A percentile compares a stretch with the other conserved stretches of the same genome.
phyloP scores from a whole-genome alignment of 108 stramenopile species.

The Phaeodactylum tricornutum region DNA sequence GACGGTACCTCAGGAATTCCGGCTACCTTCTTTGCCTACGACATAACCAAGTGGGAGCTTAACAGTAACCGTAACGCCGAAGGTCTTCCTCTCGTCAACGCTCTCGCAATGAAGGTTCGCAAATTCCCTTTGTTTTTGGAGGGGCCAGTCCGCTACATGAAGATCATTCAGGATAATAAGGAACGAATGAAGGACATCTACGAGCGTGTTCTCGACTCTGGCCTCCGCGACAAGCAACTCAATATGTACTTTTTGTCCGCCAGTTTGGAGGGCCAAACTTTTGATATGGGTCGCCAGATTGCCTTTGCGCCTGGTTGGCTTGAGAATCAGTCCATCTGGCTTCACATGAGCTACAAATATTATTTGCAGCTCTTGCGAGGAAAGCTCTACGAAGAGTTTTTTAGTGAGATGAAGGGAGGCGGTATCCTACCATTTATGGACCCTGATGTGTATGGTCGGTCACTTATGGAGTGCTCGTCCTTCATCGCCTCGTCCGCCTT shows the following conservation, averaged over 20 bases:
- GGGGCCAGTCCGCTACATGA: constrained; percentile 91
- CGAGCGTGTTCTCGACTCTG: constrained; percentile 64
- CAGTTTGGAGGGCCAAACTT: constrained; percentile 81
- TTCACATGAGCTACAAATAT: constrained; percentile 97
- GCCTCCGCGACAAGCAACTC: constrained; percentile 77
- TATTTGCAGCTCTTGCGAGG: constrained; percentile 91
- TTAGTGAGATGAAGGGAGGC: constrained; percentile 75
- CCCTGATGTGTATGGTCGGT: constrained; percentile 82
- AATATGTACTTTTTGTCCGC: constrained; percentile 88
- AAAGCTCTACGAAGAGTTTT: constrained; percentile 90
- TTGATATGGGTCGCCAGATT: constrained; percentile 94
- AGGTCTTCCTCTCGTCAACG: constrained; percentile 72
- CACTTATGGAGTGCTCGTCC: constrained; percentile 88
- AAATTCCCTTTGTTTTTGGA: constrained; percentile 91
- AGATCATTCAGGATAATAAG: constrained; percentile 74
- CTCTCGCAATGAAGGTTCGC: constrained; percentile 73
- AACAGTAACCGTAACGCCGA: constrained; percentile 41
- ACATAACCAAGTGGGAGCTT: constrained; percentile 59
- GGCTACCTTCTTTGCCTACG: constrained; percentile 80
- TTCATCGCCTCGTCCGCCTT: constrained; percentile 89
- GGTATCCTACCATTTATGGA: constrained; percentile 94
- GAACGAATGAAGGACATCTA: constrained; percentile 70
- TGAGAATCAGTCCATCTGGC: constrained; percentile 94
- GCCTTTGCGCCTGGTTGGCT: constrained; percentile 94
- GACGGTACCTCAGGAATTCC: constrained; percentile 81